phyloP scores from a whole-genome alignment of 495 filamentous ascomycete genomes.

The Aspergillus sparsus region DNA sequence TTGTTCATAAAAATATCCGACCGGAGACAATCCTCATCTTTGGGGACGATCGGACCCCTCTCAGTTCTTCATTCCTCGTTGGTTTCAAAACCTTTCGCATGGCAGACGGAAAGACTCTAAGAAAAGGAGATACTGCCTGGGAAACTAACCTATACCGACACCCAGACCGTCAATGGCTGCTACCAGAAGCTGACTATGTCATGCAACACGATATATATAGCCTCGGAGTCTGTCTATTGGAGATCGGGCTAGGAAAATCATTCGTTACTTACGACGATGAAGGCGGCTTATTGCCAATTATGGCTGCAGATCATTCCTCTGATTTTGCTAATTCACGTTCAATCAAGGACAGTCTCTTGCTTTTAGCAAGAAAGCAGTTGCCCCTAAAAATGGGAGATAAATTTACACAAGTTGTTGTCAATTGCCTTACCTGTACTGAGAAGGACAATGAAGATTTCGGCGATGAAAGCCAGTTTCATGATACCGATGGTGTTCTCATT shows the following conservation, averaged over 20 bases:
- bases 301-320: too few species aligned
- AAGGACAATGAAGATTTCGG: slow-evolving; percentile 48
- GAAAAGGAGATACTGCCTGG: slow-evolving; percentile 35
- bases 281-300: too few species aligned
- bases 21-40: slow-evolving; percentile 45
- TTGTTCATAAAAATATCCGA: slow-evolving; percentile 50
- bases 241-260: slow-evolving; percentile 43
- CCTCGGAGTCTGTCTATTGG: slow-evolving; percentile 46
- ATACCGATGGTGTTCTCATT: slow-evolving; percentile 5
- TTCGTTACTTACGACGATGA: slow-evolving; percentile 28
- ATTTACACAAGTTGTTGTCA: slow-evolving; percentile 53
- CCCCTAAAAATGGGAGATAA: slow-evolving; percentile 49
- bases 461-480: slow-evolving; percentile 32
- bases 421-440: slow-evolving; percentile 59
- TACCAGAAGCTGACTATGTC: slow-evolving; percentile 33
- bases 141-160: slow-evolving; percentile 44
- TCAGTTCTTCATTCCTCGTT: slow-evolving; percentile 34
- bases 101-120: slow-evolving; percentile 13
- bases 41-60: background rate
- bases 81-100: slow-evolving; percentile 40
- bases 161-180: slow-evolving; percentile 37
- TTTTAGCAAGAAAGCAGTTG: slow-evolving; percentile 39
- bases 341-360: too few species aligned
- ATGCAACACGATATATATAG: slow-evolving; percentile 55
- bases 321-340: too few species aligned